Evolutionary conservation across 805 yeast species (phyloP).

Genomic region (Tetrapisispora iriomotensis): DNA sequence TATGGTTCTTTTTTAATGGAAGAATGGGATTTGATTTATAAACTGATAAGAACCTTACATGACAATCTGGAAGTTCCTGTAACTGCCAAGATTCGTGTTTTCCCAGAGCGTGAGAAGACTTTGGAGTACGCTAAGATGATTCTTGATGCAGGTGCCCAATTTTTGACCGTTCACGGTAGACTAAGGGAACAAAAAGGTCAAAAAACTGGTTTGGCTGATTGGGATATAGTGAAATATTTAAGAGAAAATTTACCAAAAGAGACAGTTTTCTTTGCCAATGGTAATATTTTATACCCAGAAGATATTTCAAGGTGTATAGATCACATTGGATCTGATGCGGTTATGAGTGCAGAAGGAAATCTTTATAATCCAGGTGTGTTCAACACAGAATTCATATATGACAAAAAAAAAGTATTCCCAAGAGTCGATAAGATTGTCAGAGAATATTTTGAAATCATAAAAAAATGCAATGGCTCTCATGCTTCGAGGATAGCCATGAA

Average conservation of each 20-base stretch:
- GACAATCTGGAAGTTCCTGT: slow-evolving; percentile 73
- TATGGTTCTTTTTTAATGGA: slow-evolving; percentile 97
- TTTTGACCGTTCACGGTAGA: slow-evolving; percentile 89
- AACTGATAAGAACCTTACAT: slow-evolving; percentile 64
- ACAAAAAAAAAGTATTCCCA: slow-evolving; percentile 62
- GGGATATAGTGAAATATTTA: slow-evolving; percentile 67
- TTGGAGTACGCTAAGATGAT: slow-evolving; percentile 84
- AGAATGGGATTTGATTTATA: slow-evolving; percentile 79
- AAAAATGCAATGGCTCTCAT: slow-evolving; percentile 30
- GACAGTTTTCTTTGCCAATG: slow-evolving; percentile 88
- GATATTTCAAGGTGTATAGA: slow-evolving; percentile 65
- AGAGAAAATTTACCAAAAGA: slow-evolving; percentile 68
- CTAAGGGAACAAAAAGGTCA: slow-evolving; percentile 98
- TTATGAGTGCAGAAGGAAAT: slow-evolving; percentile 97
- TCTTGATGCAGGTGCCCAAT: slow-evolving; percentile 88
- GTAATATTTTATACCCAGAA: slow-evolving; percentile 83
- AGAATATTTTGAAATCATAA: slow-evolving; percentile 82
- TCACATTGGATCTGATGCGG: slow-evolving; percentile 69
- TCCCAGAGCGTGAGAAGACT: slow-evolving; percentile 73
- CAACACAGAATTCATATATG: slow-evolving; percentile 29
- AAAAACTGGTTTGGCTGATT: slow-evolving; percentile 88
- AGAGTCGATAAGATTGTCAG: slow-evolving; percentile 75
- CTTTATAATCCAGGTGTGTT: slow-evolving; percentile 90
- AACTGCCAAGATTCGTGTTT: slow-evolving; percentile 90
- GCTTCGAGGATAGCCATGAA: slow-evolving; percentile 83